A percentile compares a stretch with the other conserved stretches of the same genome.
Conservation (phyloP, 495 filamentous ascomycete genomes). For the Emericellopsis terricola region DNA sequence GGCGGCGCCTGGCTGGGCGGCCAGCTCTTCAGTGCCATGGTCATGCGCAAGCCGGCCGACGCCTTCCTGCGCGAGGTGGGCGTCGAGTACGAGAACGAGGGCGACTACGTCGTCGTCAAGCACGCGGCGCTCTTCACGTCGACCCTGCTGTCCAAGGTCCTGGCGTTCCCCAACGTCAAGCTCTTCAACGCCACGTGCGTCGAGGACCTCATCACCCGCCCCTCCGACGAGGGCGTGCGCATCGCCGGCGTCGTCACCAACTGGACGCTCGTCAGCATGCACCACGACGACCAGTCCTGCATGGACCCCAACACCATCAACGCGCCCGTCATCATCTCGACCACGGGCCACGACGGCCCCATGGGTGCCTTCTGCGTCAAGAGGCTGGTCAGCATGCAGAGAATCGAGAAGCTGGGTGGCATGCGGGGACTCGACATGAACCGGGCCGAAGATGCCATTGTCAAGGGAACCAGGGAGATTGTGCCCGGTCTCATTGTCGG, state of each 20-base stretch:
- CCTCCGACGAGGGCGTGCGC: slow-evolving; percentile 31
- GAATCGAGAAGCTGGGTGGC: slow-evolving; percentile 64
- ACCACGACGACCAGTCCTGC: slow-evolving; percentile 84
- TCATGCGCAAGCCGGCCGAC: slow-evolving; percentile 83
- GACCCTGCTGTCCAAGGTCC: slow-evolving; percentile 63
- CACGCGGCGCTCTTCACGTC: slow-evolving; percentile 84
- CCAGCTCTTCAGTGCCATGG: slow-evolving; percentile 84
- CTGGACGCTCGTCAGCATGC: slow-evolving; percentile 81
- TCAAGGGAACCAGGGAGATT: slow-evolving; percentile 74
- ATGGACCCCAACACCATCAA: slow-evolving; percentile 97
- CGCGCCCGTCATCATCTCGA: slow-evolving; percentile 66
- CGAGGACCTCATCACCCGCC: slow-evolving; percentile 75
- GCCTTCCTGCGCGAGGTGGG: slow-evolving; percentile 62
- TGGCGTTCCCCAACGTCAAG: slow-evolving; percentile 77
- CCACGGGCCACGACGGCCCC: slow-evolving; percentile 79
- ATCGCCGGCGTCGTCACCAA: slow-evolving; percentile 85
- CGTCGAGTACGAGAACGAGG: slow-evolving; percentile 75
- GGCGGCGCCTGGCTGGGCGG: slow-evolving; percentile 87
- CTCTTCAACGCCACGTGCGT: slow-evolving; percentile 87
- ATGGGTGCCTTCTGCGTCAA: slow-evolving; percentile 83
- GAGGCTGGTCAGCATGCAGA: slow-evolving; percentile 65
- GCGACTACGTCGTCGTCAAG: slow-evolving; percentile 77
- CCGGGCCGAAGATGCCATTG: slow-evolving; percentile 74
- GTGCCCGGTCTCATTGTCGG: slow-evolving; percentile 77
- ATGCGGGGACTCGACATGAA: slow-evolving; percentile 91